These are phyloP conservation scores for Phlyctochytrium planicorne DNA, from an alignment of 192 early-diverging fungal genomes.

Conservation along the genomic window DNA sequence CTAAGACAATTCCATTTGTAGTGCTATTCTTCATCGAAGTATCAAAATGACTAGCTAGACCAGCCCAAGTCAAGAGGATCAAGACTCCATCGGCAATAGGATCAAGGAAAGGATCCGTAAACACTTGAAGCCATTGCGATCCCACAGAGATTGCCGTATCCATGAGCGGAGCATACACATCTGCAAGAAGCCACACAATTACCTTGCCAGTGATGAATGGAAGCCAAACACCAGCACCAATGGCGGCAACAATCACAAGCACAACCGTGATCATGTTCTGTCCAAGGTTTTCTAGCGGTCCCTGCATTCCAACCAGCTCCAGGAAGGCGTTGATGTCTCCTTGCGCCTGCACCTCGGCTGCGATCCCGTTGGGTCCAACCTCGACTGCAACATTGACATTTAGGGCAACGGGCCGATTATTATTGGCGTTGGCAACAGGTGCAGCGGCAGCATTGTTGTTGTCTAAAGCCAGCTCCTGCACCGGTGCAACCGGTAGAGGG, in stretches of 20 bases:
- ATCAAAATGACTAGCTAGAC: too few relatives aligned
- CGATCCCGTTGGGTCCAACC: conserved; percentile 25
- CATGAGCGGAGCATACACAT: conserved; percentile 29
- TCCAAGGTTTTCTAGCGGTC: conserved; percentile 72
- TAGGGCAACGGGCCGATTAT: neutral
- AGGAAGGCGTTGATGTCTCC: conserved; percentile 58
- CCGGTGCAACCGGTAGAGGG: too few relatives aligned
- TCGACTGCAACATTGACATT: conserved; percentile 31
- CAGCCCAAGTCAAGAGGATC: conserved; percentile 22
- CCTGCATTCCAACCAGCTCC: conserved; percentile 89
- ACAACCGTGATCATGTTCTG: conserved; percentile 83
- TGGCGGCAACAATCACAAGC: conserved; percentile 67
- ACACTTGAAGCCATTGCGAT: conserved; percentile 43
- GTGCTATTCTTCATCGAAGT: too few relatives aligned
- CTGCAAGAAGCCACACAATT: conserved; percentile 26
- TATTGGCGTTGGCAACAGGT: too few relatives aligned
- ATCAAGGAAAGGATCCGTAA: conserved; percentile 75
- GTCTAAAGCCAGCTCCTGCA: too few relatives aligned
- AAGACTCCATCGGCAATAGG: conserved; percentile 55
- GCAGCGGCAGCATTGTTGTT: too few relatives aligned
- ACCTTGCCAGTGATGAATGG: conserved; percentile 69
- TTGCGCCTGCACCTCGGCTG: conserved; percentile 33
- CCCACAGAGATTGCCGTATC: conserved; percentile 10
- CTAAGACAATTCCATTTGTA: too few relatives aligned
- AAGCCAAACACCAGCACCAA: conserved; percentile 70